These are phyloP conservation scores for Penicillium samsonianum DNA, from an alignment of 495 filamentous ascomycete species.

Conservation along the genomic window DNA sequence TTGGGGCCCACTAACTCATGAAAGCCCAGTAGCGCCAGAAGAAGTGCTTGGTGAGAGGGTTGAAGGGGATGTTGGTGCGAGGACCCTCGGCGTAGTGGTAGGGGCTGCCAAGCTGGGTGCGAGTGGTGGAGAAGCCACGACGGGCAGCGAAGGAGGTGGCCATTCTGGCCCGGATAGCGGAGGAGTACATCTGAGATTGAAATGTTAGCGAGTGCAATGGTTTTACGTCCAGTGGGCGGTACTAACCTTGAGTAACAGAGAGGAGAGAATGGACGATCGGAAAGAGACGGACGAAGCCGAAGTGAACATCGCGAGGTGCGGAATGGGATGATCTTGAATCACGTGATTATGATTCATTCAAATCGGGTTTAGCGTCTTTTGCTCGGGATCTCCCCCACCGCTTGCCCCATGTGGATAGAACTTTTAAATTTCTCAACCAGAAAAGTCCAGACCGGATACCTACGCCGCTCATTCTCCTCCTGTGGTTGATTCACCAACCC, in stretches of 20 bases:
- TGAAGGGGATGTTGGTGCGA: slow-evolving; percentile 92
- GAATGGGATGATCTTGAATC: slow-evolving; percentile 29
- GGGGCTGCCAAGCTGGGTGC: slow-evolving; percentile 79
- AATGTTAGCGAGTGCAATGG: slow-evolving; percentile 2
- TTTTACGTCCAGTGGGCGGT: slow-evolving; percentile 8
- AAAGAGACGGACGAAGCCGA: slow-evolving; percentile 31
- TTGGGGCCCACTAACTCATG: slow-evolving; percentile 57
- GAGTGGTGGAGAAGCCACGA: slow-evolving; percentile 92
- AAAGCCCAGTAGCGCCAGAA: slow-evolving; percentile 78
- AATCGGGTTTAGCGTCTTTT: slow-evolving; percentile 18
- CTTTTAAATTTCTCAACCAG: slow-evolving; percentile 41
- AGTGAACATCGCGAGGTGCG: slow-evolving; percentile 31
- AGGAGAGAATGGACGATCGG: slow-evolving; percentile 36
- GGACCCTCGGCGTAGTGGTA: slow-evolving; percentile 99
- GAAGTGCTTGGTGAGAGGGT: slow-evolving; percentile 86
- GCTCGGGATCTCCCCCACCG: slow-evolving; percentile 24
- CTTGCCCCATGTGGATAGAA: slow-evolving; percentile 27
- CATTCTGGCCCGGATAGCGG: slow-evolving; percentile 69
- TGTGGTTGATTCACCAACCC: slow-evolving; percentile 18
- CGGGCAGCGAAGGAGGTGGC: slow-evolving; percentile 67
- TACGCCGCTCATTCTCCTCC: slow-evolving; percentile 12
- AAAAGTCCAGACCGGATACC: slow-evolving; percentile 21
- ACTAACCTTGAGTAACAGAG: slow-evolving; percentile 39
- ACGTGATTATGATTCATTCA: slow-evolving; percentile 25
- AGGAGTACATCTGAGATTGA: slow-evolving; percentile 75